phyloP scores from a whole-genome alignment of 1,284 basidiomycete genomes.

The Cryptococcus hybrid region DNA sequence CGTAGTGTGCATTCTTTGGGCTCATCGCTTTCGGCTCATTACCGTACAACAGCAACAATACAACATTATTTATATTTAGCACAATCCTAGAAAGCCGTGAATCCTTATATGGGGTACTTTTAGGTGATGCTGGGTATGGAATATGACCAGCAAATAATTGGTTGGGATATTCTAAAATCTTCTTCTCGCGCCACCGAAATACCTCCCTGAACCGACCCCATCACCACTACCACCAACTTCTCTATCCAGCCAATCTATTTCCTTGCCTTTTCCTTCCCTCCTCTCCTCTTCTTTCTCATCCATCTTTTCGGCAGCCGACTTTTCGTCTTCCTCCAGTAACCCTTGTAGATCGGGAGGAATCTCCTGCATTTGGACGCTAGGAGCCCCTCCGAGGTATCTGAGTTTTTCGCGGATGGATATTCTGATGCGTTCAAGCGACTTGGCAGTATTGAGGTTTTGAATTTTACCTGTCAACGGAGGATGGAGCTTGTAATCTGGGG shows the following conservation, averaged over 20 bases:
- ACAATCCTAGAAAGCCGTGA: no score
- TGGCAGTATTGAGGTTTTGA: slow-evolving; percentile 86
- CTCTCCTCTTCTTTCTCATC: slow-evolving; percentile 66
- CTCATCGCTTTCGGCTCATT: no score
- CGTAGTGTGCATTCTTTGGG: no score
- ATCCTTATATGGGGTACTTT: no score
- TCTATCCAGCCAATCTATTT: slow-evolving; percentile 11
- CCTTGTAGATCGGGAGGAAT: slow-evolving; percentile 88
- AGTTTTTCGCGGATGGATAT: slow-evolving; percentile 85
- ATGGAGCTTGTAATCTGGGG: slow-evolving; percentile 87
- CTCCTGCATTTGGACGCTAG: slow-evolving; percentile 94
- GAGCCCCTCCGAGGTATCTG: slow-evolving; percentile 90
- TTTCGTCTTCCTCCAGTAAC: slow-evolving; percentile 73
- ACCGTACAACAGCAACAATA: no score
- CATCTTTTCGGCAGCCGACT: slow-evolving; percentile 63
- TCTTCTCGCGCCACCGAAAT: slow-evolving; percentile 1
- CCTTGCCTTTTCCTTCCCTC: slow-evolving; percentile 51
- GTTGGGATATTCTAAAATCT: not conserved
- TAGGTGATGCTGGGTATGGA: no score
- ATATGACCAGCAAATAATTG: no score
- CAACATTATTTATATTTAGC: no score
- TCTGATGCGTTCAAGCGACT: slow-evolving; percentile 80
- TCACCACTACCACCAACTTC: slow-evolving; percentile 7
- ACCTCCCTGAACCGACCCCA: slow-evolving; percentile 3
- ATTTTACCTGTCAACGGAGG: slow-evolving; percentile 87